Percentiles rank a stretch among this genome's conserved stretches.
Evolutionary conservation across 176 grass and related monocot genomes (phyloP).

Genomic region (Zizania latifolia): DNA sequence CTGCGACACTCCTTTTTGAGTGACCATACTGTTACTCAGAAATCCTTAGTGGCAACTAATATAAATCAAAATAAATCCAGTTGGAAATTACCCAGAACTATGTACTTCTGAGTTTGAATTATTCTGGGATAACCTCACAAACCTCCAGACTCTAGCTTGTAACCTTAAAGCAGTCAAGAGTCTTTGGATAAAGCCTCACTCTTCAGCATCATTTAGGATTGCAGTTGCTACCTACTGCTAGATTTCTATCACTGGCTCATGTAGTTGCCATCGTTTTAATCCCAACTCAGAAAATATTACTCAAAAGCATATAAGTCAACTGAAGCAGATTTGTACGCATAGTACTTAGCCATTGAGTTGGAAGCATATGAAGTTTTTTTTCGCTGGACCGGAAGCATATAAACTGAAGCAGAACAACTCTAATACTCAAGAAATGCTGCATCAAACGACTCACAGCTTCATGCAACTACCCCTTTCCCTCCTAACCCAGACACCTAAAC

Average conservation of each 20-base stretch:
- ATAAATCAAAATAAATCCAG: not conserved
- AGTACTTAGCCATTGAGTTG: not conserved
- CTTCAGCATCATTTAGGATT: not conserved
- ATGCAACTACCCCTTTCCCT: not conserved
- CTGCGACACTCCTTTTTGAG: not conserved
- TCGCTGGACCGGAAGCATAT: not conserved
- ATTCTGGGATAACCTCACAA: not conserved
- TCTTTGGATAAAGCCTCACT: not conserved
- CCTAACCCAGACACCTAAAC: not conserved
- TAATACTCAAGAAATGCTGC: not conserved
- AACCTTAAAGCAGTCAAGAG: not conserved
- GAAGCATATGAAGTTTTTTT: too few relatives aligned
- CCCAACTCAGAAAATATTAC: not conserved
- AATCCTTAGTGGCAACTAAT: not conserved
- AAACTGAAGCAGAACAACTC: not conserved
- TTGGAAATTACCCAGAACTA: not conserved
- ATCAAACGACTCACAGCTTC: not conserved
- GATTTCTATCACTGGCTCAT: not conserved
- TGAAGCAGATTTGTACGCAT: not conserved
- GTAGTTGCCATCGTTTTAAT: not conserved
- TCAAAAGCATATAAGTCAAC: not conserved
- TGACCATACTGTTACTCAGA: not conserved
- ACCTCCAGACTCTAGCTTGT: not conserved
- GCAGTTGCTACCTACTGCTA: not conserved
- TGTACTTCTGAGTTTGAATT: not conserved